phyloP scores from a whole-genome alignment of 2,329 filamentous ascomycete genomes.

The Ceratocystis colombiana region DNA sequence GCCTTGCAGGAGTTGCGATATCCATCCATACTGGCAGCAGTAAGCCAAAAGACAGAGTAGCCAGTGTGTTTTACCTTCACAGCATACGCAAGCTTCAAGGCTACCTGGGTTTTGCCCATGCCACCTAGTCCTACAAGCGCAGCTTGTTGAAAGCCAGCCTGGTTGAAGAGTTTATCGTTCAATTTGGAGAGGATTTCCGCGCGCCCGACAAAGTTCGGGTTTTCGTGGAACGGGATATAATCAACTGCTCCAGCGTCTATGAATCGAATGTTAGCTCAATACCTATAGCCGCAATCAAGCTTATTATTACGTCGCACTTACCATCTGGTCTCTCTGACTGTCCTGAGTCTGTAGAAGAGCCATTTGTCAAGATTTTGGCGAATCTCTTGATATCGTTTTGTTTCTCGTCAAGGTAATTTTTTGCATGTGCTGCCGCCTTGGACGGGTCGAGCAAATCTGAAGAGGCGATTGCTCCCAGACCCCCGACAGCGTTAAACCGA shows the following conservation, averaged over 20 bases:
- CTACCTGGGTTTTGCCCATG: neutral
- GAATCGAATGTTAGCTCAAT: neutral
- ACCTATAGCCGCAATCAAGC: neutral
- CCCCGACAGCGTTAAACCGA: constrained; percentile 30
- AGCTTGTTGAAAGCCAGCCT: neutral
- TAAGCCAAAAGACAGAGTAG: constrained; percentile 11
- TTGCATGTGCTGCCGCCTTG: neutral
- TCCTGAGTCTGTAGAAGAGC: too few relatives aligned
- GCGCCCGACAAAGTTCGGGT: neutral
- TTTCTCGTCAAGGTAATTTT: too few relatives aligned
- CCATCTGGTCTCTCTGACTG: too few relatives aligned
- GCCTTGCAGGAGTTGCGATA: neutral
- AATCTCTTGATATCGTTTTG: too few relatives aligned
- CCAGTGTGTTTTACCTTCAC: neutral
- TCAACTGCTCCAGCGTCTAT: neutral
- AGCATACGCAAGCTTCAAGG: neutral
- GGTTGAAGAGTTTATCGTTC: neutral
- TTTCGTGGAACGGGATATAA: neutral
- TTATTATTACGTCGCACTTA: too few relatives aligned
- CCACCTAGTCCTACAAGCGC: neutral
- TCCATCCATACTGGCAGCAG: neutral
- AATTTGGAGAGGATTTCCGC: neutral
- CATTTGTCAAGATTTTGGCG: too few relatives aligned
- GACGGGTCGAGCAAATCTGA: constrained; percentile 27
- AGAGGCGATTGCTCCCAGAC: constrained; percentile 28